Conservation (phyloP, 768 basidiomycete species). For the Suillus subluteus region DNA sequence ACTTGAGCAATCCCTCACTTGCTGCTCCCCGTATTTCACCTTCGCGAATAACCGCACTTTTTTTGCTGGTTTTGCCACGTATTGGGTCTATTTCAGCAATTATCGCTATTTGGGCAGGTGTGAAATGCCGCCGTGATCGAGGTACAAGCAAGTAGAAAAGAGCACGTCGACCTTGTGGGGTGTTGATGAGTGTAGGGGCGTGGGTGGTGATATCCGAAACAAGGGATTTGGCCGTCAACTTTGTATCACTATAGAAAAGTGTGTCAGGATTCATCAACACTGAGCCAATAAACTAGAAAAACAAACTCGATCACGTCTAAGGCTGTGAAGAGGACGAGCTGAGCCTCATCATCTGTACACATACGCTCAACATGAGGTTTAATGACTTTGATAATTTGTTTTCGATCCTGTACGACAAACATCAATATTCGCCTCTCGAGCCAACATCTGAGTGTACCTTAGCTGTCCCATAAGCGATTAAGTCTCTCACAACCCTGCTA, state of each 20-base stretch:
- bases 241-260: constrained; percentile 71
- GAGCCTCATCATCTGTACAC: constrained; percentile 88
- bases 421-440: background rate
- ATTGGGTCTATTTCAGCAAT: constrained; percentile 75
- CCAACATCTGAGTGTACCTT: constrained; percentile 52
- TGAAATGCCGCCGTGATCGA: constrained; percentile 84
- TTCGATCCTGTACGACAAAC: constrained; percentile 65
- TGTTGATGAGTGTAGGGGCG: constrained; percentile 58
- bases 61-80: constrained; percentile 82
- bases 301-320: constrained; percentile 88
- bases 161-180: constrained; percentile 78
- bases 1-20: constrained; percentile 73
- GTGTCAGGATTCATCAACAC: constrained; percentile 7
- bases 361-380: constrained; percentile 91
- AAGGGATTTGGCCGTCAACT: constrained; percentile 81
- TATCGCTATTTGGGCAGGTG: constrained; percentile 72
- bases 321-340: constrained; percentile 86
- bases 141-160: constrained; percentile 85
- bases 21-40: constrained; percentile 75
- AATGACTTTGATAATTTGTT: constrained; percentile 86
- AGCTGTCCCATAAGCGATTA: constrained; percentile 80
- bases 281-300: background rate
- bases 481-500: constrained; percentile 82
- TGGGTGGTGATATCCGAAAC: constrained; percentile 67
- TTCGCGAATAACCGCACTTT: constrained; percentile 61